These are phyloP conservation scores for Dryas drummondii DNA, from an alignment of 306 rosid genomes.

Conservation along the genomic window DNA sequence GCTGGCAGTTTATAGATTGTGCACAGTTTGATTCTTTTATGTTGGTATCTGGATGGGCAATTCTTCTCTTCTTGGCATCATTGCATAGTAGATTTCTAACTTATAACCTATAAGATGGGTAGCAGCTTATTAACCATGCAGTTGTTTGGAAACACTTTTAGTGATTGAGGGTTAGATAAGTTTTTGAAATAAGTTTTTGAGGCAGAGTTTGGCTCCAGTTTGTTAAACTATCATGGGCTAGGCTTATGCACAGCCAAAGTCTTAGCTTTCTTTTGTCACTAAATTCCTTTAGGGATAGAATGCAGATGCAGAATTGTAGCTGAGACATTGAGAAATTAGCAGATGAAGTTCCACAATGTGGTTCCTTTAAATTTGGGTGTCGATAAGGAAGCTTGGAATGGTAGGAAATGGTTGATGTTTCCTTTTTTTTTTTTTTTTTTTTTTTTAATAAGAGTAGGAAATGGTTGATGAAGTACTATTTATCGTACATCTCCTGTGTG, in stretches of 20 bases:
- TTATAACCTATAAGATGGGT: neutral
- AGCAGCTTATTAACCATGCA: neutral
- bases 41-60: neutral
- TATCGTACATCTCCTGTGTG: neutral
- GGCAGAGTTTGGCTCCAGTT: neutral
- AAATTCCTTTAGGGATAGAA: neutral
- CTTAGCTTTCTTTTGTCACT: neutral
- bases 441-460: neutral
- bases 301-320: neutral
- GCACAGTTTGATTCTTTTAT: neutral
- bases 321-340: neutral
- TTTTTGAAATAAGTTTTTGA: no score
- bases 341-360: neutral
- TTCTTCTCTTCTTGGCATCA: neutral
- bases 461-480: neutral
- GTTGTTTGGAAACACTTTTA: neutral
- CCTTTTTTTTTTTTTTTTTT: no score
- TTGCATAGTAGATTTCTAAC: neutral
- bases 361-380: neutral
- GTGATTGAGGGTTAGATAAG: neutral
- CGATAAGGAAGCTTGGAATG: neutral
- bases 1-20: slow-evolving; percentile 1
- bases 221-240: no score
- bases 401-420: neutral
- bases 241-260: neutral